Evolutionary conservation across 805 yeast genomes (phyloP), one percentile per base, ranked within the genome.

Genomic region (Starmerella sirachaensis): DNA sequence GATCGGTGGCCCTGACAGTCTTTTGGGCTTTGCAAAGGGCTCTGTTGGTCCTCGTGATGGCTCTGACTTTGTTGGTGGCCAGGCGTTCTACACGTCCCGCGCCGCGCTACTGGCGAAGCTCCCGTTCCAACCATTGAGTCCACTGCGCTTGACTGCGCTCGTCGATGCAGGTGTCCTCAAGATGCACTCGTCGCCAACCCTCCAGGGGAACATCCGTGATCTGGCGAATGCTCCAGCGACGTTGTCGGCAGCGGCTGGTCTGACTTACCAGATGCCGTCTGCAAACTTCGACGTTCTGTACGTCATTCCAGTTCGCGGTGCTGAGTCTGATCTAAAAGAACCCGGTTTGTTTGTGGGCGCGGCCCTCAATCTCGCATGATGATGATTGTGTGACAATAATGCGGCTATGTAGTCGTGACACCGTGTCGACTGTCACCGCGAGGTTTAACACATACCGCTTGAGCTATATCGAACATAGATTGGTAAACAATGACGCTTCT

Each of bases 1-100:
- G 52, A 64, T 79, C 33, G 91, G 93, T 14, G 93, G 93, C 0
- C 67, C 72, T 23, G 68, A 72, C 40, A 73, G 73, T 38, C 70
- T 83, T 25, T 65, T 75, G 46, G 83, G 86, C 1, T 80, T 76
- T 52, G 64, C 68, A 30, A 62, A 66, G 38, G 76, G 76, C 63
- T 72, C 82, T 1, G 55, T 81, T 25, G 84, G 88, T 17, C 73
- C 76, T 3, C 63, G 70, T 39, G 71, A 70, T 39, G 61, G 63
- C 17, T 59, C 59, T 8, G 76, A 74, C 51, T 62, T 71, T 11
- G 47, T 73, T 16, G 94, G 94, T 18, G 93, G 88, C 17, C 70
- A 72, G 50, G 63, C 70, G 1, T 81, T 65, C 55, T 58, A 69
- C 42, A 65, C 74, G 31, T 62, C 72, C 22, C 74, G 78, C 12